phyloP scores from a whole-genome alignment of 2,329 filamentous ascomycete genomes.

The Ascomycota sp. region DNA sequence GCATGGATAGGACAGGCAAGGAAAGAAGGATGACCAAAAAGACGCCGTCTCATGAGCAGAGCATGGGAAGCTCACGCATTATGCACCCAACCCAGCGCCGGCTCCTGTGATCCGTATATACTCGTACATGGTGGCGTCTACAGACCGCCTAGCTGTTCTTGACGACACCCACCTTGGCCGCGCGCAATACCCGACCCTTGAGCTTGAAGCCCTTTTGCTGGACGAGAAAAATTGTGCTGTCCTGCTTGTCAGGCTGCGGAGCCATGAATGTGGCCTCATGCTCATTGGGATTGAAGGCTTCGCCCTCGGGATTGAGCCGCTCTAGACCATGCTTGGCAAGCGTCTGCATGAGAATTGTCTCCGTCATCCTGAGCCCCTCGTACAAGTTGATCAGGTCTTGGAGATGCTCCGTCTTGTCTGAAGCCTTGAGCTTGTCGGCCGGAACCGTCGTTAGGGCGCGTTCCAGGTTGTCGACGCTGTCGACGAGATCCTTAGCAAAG shows the following conservation, averaged over 20 bases:
- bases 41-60: slow-evolving; percentile 19
- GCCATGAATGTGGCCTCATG: slow-evolving; percentile 95
- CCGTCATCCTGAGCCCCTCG: slow-evolving; percentile 87
- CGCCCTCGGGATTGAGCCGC: slow-evolving; percentile 59
- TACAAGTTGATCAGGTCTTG: slow-evolving; percentile 62
- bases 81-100: slow-evolving; percentile 18
- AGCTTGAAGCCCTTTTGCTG: slow-evolving; percentile 92
- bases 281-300: slow-evolving; percentile 88
- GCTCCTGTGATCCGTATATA: slow-evolving; percentile 5
- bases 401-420: slow-evolving; percentile 27
- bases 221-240: slow-evolving; percentile 73
- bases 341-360: slow-evolving; percentile 65
- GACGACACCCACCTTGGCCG: slow-evolving; percentile 88
- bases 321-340: slow-evolving; percentile 87
- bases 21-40: background rate
- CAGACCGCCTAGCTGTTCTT: slow-evolving; percentile 39
- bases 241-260: slow-evolving; percentile 65
- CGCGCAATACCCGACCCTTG: slow-evolving; percentile 72
- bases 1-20: slow-evolving; percentile 2
- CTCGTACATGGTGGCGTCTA: slow-evolving; percentile 1
- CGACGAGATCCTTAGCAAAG: slow-evolving; percentile 85
- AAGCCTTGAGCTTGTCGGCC: slow-evolving; percentile 40
- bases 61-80: slow-evolving; percentile 10
- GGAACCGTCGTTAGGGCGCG: slow-evolving; percentile 67
- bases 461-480: slow-evolving; percentile 92